Evolutionary conservation across 805 yeast genomes (phyloP).

Genomic region (Suhomyces tanzawaensis): DNA sequence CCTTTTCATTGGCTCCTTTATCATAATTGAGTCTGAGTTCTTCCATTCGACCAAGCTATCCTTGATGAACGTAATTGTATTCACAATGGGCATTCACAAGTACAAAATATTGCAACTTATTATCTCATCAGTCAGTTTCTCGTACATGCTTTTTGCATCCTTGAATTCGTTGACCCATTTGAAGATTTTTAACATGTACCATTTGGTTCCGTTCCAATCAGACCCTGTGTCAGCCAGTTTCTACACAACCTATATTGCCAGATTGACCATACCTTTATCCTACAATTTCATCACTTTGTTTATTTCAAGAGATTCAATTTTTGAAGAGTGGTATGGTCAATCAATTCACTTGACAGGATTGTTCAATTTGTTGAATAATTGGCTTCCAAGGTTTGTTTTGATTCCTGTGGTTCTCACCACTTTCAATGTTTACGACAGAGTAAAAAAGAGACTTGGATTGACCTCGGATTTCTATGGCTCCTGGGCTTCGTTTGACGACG

Average conservation of each 20-base stretch:
- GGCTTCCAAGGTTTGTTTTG: constrained; percentile 72
- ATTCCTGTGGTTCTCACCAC: constrained; percentile 65
- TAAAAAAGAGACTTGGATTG: constrained; percentile 43
- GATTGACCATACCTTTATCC: constrained; percentile 78
- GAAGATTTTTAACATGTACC: constrained; percentile 72
- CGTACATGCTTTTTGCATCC: constrained; percentile 69
- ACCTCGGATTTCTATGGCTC: constrained; percentile 36
- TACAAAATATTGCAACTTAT: constrained; percentile 33
- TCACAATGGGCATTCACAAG: constrained; percentile 24
- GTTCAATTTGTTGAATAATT: constrained; percentile 66
- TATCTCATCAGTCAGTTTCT: constrained; percentile 42
- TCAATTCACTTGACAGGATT: constrained; percentile 74
- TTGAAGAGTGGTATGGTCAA: constrained; percentile 72
- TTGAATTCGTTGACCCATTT: constrained; percentile 64
- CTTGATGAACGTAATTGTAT: constrained; percentile 51
- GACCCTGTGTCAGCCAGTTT: constrained; percentile 75
- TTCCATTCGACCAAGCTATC: constrained; percentile 68
- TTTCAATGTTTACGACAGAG: constrained; percentile 64
- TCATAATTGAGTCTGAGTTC: constrained; percentile 70
- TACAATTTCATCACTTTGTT: constrained; percentile 74
- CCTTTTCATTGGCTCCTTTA: constrained; percentile 45
- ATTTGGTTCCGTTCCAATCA: constrained; percentile 65
- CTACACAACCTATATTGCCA: constrained; percentile 75
- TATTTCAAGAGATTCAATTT: constrained; percentile 49
- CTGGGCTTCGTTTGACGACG: constrained; percentile 36